Evolutionary conservation across 148 eudicot species (phyloP), one percentile per base, ranked within the genome.

Genomic region (Vaccinium macrocarpon): DNA sequence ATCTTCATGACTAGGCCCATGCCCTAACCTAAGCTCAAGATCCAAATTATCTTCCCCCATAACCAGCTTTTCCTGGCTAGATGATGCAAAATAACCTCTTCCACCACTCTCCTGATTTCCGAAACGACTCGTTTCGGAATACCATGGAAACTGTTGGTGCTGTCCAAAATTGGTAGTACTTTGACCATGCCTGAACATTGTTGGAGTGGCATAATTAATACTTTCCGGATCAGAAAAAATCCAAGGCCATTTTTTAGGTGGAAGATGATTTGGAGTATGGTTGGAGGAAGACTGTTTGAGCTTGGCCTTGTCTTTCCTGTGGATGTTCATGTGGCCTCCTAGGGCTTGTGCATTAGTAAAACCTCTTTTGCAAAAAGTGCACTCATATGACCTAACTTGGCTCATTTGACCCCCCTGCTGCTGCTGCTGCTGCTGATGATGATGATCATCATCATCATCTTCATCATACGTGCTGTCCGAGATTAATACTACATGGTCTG

Each of bases 281-380:
- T 18, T 3, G 5, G 29, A 64, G 55, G 76, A 61, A 18, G 84
- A 72, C 51, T 81, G 84, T 7, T 76, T 85, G 82, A 77, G 76
- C 77, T 82, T 85, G 87, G 84, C 87, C 56, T 85, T 82, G 70
- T 85, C 84, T 68, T 85, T 85, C 70, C 87, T 57, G 61, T 85
- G 87, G 73, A 85, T 82, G 68, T 85, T 85, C 87, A 85, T 85
- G 84, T 85, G 87, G 3, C 87, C 87, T 81, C 87, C 87, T 1
- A 85, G 84, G 62, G 87, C 87, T 8, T 85, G 84, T 49, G 87
- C 87, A 68, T 82, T 85, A 38, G 84, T 82, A 76, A 85, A 85
- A 10, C 84, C 82, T 76, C 82, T 53, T 18, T 84, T 84, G 83
- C 83, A 82, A 29, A 82, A 82, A 27, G 8, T 27, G 83, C 83